phyloP scores from a whole-genome alignment of 352 stramenopile species.

The Phytophthora ohioensis region DNA sequence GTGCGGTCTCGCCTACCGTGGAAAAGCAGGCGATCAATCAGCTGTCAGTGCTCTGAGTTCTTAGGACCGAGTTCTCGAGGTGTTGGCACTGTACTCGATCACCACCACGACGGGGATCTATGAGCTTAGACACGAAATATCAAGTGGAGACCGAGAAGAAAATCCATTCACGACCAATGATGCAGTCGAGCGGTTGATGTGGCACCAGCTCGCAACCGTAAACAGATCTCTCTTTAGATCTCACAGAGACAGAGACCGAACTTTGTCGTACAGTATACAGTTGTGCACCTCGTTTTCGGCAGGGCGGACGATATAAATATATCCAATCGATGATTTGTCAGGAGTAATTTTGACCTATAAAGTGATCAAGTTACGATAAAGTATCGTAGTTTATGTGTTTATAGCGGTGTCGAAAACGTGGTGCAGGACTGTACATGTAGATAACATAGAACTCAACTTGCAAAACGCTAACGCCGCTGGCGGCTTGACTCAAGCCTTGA shows the following conservation, averaged over 20 bases:
- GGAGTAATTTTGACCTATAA: too few relatives aligned
- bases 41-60: slow-evolving; percentile 7
- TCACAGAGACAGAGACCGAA: slow-evolving; percentile 1
- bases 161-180: slow-evolving; percentile 14
- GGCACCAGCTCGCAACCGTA: not conserved
- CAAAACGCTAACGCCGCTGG: too few relatives aligned
- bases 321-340: too few relatives aligned
- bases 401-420: too few relatives aligned
- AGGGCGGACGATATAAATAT: too few relatives aligned
- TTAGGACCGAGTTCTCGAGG: slow-evolving; percentile 11
- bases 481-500: not conserved
- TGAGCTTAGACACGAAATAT: slow-evolving; percentile 1
- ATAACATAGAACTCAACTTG: too few relatives aligned
- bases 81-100: not conserved
- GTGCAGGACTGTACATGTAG: not conserved
- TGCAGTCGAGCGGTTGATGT: not conserved
- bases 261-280: not conserved
- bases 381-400: too few relatives aligned
- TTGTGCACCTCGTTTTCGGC: too few relatives aligned
- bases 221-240: slow-evolving; percentile 9
- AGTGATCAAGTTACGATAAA: too few relatives aligned
- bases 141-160: slow-evolving; percentile 31
- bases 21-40: slow-evolving; percentile 23
- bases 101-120: not conserved
- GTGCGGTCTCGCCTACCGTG: not conserved